Base-by-base conservation (phyloP, 2,329 filamentous ascomycete genomes). In the Monilinia fructicola region DNA sequence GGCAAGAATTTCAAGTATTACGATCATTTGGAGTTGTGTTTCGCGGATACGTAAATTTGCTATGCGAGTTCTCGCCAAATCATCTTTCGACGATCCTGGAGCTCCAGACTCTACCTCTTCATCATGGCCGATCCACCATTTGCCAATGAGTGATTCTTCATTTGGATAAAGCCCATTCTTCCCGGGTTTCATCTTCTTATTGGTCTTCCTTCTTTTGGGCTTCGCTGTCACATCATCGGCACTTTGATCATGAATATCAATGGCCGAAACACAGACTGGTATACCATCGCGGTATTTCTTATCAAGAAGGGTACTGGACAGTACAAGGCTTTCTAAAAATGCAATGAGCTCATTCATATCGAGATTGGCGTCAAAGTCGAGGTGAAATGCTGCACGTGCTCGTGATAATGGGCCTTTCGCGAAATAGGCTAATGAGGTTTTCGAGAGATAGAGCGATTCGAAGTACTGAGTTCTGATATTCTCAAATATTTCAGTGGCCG, bases 391-490 rank as follows among this genome's bases (percentile, higher is more conserved):
- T 56, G 88, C 89, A 67, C 91, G 85, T 55, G 90, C 88, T 71
- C 90, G 84, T 54, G 91, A 91, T 26, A 95, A 79, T 1, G 91
- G 90, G 0, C 91, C 91, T 79, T 95, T 95, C 26, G 89, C 89
- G 77, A 94, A 93, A 77, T 93, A 95, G 67, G 91, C 91, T 66
- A 94, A 79, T 4, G 91, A 92, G 44, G 90, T 91, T 81, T 86
- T 84, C 66, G 88, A 87, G 78, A 86, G 81, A 80, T 87, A 88
- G 1, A 90, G 77, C 7, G 83, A 81, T 67, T 87, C 83, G 66
- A 84, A 81, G 77, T 90, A 86, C 60, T 87, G 83, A 35, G 77
- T 79, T 65, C 85, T 81, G 66, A 89, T 81, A 68, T 81, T 85
- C 9, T 86, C 82, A 69, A 88, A 84, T 26, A 89, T 85, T 12